Evolutionary conservation across 306 rosid species (phyloP).

Genomic region (Cucumis hystrix): DNA sequence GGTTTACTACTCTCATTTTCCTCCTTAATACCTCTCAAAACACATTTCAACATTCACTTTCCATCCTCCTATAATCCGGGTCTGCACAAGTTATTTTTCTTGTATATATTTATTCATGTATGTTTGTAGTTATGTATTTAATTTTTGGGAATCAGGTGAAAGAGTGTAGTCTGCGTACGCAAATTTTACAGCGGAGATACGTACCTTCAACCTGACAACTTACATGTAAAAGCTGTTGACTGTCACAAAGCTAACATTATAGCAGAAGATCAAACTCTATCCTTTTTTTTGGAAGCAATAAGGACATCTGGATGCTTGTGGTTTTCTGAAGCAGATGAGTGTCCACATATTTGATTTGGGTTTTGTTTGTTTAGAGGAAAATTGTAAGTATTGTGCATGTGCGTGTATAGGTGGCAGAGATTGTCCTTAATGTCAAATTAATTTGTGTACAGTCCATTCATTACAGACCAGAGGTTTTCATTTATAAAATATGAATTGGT

Average conservation of each 20-base stretch:
- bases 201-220: conserved; percentile 27
- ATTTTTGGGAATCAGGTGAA: conserved; percentile 37
- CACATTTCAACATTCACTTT: too few relatives aligned
- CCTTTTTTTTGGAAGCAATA: background rate
- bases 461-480: conserved; percentile 9
- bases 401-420: conserved; percentile 16
- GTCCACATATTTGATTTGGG: conserved; percentile 18
- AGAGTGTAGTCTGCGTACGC: conserved; percentile 64
- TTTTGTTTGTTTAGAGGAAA: conserved; percentile 18
- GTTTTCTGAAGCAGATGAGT: conserved; percentile 10
- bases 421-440: conserved; percentile 25
- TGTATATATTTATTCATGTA: background rate
- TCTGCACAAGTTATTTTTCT: background rate
- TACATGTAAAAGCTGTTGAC: conserved; percentile 25
- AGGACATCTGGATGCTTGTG: conserved; percentile 11
- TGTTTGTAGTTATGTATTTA: background rate
- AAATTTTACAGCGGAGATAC: conserved; percentile 45
- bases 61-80: too few relatives aligned
- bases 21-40: background rate
- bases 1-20: background rate
- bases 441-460: conserved; percentile 24
- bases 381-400: conserved; percentile 11
- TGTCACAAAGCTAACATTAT: conserved; percentile 15
- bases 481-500: conserved; percentile 20
- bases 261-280: conserved; percentile 10